Conservation (phyloP, 108 stramenopile species). For the Cyclostephanos tholiformis region DNA sequence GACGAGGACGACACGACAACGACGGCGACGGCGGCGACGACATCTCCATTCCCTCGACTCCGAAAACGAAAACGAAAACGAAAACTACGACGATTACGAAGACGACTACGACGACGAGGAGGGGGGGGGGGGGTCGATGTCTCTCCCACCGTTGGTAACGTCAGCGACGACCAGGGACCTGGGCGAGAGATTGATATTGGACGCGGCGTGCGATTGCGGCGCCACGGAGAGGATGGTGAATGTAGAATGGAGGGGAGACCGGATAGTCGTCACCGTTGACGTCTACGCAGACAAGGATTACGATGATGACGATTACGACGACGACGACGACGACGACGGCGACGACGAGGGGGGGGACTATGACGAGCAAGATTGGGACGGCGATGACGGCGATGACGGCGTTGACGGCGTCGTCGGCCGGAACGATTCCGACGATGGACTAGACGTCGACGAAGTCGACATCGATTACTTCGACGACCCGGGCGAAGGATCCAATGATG, state of each 20-base stretch:
- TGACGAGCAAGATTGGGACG: neutral
- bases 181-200: conserved; percentile 17
- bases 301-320: neutral
- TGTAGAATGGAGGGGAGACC: conserved; percentile 68
- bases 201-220: conserved; percentile 24
- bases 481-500: conserved; percentile 18
- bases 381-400: conserved; percentile 18
- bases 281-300: conserved; percentile 38
- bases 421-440: neutral
- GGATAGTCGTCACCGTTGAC: conserved; percentile 63
- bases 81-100: neutral
- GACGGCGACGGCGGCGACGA: too few species aligned
- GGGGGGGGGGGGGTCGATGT: neutral
- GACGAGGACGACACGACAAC: too few species aligned
- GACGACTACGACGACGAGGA: neutral
- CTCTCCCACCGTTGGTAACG: neutral
- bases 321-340: conserved; percentile 14
- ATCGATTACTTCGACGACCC: conserved; percentile 18
- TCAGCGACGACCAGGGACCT: neutral
- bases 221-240: conserved; percentile 37
- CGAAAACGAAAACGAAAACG: neutral
- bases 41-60: neutral
- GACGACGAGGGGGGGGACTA: conserved; percentile 31
- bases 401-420: conserved; percentile 30
- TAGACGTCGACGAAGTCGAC: neutral